Evolutionary conservation across 306 rosid species (phyloP), one percentile per base, ranked within the genome.

Genomic region (Vigna nakashimae): DNA sequence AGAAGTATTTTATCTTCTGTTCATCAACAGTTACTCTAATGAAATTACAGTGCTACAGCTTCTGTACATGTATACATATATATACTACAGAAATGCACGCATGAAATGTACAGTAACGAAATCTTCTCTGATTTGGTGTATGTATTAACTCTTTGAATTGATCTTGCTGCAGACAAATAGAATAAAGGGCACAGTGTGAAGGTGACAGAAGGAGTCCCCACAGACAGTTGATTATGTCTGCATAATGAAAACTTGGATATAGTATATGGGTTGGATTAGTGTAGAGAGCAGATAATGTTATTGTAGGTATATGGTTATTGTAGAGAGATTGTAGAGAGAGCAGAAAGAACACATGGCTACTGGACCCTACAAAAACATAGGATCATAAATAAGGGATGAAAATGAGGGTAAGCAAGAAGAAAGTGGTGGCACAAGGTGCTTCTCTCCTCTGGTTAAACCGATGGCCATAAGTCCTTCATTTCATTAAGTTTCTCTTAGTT

Each of bases 321-420:
- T 65, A 18, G 53, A 40, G 53, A 43, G 53, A 65, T 38, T 53
- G 65, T 66, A 13, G 34, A 43, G 26, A 51, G 51, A 69, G 50
- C 51, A 71, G 56, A 49, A 58, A 80, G 1, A 45, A 45, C 76
- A 42, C 68, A 65, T 84, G 84, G 9, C 58, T 75, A 71, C 28
- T 43, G 26, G 72, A 51, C 24, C 71, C 79, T 76, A 80, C 63
- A 56, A 1, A 30, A 34, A 65, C 72, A 71, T 80, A 80, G 83
- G 78, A 71, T 82, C 80, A 82, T 86, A 80, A 86, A 86, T 86
- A 69, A 73, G 77, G 32, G 71, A 73, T 65, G 53, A 74, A 74
- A 69, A 65, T 57, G 65, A 32, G 53, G 82, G 78, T 71, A 79
- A 45, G 83, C 87, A 86, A 70, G n/a, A 57, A 52, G n/a, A 51